phyloP scores from a whole-genome alignment of 1,284 basidiomycete species.

The Ganoderma lingzhi region DNA sequence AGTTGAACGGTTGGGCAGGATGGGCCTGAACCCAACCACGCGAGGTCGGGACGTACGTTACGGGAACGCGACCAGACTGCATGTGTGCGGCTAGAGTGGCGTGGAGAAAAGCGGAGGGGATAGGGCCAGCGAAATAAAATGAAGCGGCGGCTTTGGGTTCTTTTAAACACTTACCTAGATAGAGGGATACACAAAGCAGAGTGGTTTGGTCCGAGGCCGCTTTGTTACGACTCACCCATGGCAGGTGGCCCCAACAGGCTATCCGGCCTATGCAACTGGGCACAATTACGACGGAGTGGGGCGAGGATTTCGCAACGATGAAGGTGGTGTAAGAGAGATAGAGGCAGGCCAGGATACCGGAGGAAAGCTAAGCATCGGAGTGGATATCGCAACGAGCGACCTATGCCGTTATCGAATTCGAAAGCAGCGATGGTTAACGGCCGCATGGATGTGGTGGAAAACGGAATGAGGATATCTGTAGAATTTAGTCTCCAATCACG shows the following conservation, averaged over 20 bases:
- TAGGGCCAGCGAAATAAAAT: not conserved
- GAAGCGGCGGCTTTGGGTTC: not conserved
- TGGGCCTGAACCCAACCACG: constrained; percentile 30
- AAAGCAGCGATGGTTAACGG: not conserved
- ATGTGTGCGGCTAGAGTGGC: constrained; percentile 19
- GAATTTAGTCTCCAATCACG: not conserved
- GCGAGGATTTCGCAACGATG: not conserved
- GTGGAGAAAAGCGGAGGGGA: not conserved
- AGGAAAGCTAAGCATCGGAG: not conserved
- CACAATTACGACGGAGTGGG: not conserved
- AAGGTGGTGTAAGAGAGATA: not conserved
- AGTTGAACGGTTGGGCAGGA: constrained; percentile 29
- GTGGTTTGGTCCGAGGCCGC: not conserved
- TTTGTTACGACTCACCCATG: not conserved
- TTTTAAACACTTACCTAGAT: not conserved
- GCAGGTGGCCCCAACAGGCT: not conserved
- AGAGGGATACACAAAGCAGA: not conserved
- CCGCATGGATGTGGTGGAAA: not conserved
- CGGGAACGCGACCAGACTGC: constrained; percentile 4
- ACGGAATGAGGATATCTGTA: not conserved
- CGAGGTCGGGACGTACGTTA: constrained; percentile 20
- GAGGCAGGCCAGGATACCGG: not conserved
- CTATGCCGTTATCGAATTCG: not conserved
- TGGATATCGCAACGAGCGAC: not conserved
- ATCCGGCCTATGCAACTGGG: not conserved